Evolutionary conservation across 2,329 filamentous ascomycete genomes (phyloP).

Genomic region (Pseudogymnoascus sp.): DNA sequence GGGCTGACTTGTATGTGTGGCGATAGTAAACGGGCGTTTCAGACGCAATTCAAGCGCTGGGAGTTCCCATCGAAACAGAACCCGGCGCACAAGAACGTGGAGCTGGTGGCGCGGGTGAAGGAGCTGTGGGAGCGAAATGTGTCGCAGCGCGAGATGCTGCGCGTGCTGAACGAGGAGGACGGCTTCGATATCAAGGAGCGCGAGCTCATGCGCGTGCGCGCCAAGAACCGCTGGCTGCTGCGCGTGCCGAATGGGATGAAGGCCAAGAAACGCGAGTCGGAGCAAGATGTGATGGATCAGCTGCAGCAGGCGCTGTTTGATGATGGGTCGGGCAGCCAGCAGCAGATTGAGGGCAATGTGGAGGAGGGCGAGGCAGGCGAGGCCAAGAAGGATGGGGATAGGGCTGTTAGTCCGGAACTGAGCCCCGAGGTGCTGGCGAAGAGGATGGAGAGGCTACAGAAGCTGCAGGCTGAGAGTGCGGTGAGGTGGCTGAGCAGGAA

Average conservation of each 20-base stretch:
- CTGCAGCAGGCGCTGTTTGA: constrained; percentile 29
- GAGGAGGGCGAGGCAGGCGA: constrained; percentile 22
- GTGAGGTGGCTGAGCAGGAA: constrained; percentile 58
- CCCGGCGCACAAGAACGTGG: constrained; percentile 61
- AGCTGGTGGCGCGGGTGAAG: constrained; percentile 60
- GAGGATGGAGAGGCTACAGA: constrained; percentile 45
- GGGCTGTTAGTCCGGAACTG: constrained; percentile 29
- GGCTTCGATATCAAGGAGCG: constrained; percentile 66
- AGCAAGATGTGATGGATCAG: constrained; percentile 29
- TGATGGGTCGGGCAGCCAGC: constrained; percentile 20
- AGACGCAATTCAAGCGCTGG: constrained; percentile 72
- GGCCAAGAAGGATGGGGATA: constrained; percentile 14
- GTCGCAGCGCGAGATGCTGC: constrained; percentile 65
- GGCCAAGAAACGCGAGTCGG: constrained; percentile 27
- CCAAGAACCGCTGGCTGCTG: constrained; percentile 61
- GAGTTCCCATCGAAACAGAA: constrained; percentile 69
- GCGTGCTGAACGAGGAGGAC: constrained; percentile 57
- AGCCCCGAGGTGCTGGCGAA: constrained; percentile 43
- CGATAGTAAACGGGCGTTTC: constrained; percentile 65
- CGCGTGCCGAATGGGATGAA: constrained; percentile 54
- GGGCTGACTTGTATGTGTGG: constrained; percentile 11
- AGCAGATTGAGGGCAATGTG: constrained; percentile 15
- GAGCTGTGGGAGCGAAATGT: constrained; percentile 73
- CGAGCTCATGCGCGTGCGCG: constrained; percentile 62
- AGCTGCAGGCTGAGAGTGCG: constrained; percentile 50